Evolutionary conservation across 2,329 filamentous ascomycete genomes (phyloP), one percentile per base, ranked within the genome.

Genomic region (Neonectria punicea): DNA sequence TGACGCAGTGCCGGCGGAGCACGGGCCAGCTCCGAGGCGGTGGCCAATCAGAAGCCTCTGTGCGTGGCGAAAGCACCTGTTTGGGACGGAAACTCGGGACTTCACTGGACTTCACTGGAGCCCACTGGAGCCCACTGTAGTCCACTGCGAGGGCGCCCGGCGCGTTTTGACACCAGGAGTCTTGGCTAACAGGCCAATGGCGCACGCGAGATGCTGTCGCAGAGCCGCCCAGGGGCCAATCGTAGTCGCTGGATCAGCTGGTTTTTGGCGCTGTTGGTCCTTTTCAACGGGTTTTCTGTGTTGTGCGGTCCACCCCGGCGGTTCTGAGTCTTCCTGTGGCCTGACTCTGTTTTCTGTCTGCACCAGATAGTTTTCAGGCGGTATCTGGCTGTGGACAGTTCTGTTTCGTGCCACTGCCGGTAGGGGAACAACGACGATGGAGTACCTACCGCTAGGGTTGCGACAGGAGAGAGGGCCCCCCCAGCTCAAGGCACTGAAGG

Each of bases 11-110:
- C 59, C 55, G 66, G 67, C 60, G 53, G 57, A 49, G 65, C 65
- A 66, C 67, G 64, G 71, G 59, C 62, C 67, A 44, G 60, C 44
- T 36, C 46, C 39, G 63, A 63, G 60, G 18, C 66, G 65, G 58
- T 69, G 65, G 63, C 75, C 74, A 76, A 76, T 75, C 65, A 73
- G 25, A 20, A 44, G 36, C 8, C 28, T 32, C 22, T 9, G 55
- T 65, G 9, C 8, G 51, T 63, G 63, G 69, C 66, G 64, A 61
- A 65, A 66, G 73, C 51, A 65, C 73, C 71, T 70, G 61, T 76
- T 76, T 70, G 66, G 72, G 72, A 72, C 65, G 57, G 30, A 53
- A 58, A 54, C 51, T 59, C 67, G 53, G 36, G 58, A 49, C 53
- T 20, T 51, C 34, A n/a, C 50, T 62, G 56, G 55, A 53, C 47